phyloP scores from a whole-genome alignment of 345 rosid species.

The Viola odorata region DNA sequence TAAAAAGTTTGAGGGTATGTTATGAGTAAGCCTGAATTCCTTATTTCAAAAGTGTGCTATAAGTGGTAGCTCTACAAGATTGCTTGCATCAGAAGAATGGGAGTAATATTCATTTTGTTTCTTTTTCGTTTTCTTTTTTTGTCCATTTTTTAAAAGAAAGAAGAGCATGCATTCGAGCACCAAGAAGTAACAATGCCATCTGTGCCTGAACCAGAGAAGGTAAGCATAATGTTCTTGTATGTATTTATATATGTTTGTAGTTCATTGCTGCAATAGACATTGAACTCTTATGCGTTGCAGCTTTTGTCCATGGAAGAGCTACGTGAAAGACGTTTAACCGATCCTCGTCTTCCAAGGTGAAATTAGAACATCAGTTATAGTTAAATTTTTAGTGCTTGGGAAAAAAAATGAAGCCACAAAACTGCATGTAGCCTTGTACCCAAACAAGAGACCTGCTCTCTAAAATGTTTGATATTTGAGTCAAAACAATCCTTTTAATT shows the following conservation, averaged over 20 bases:
- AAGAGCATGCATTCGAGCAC: constrained; percentile 69
- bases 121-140: too few species aligned
- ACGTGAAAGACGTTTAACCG: constrained; percentile 73
- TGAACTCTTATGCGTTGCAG: constrained; percentile 42
- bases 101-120: too few species aligned
- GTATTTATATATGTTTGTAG: constrained; percentile 2
- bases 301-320: constrained; percentile 78
- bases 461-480: background rate
- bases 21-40: too few species aligned
- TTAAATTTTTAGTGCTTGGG: background rate
- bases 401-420: background rate
- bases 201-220: constrained; percentile 76
- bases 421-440: background rate
- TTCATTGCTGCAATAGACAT: constrained; percentile 11
- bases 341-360: constrained; percentile 80
- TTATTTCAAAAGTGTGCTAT: background rate
- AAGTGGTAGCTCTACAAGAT: background rate
- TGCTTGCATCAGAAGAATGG: background rate
- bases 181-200: constrained; percentile 61
- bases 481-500: background rate
- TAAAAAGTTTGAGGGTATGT: too few species aligned
- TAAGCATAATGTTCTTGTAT: constrained; percentile 25
- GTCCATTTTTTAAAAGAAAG: constrained; percentile 35
- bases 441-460: background rate
- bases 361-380: background rate